Base-by-base conservation (phyloP, 495 filamentous ascomycete species). In the Penicillium salamii region DNA sequence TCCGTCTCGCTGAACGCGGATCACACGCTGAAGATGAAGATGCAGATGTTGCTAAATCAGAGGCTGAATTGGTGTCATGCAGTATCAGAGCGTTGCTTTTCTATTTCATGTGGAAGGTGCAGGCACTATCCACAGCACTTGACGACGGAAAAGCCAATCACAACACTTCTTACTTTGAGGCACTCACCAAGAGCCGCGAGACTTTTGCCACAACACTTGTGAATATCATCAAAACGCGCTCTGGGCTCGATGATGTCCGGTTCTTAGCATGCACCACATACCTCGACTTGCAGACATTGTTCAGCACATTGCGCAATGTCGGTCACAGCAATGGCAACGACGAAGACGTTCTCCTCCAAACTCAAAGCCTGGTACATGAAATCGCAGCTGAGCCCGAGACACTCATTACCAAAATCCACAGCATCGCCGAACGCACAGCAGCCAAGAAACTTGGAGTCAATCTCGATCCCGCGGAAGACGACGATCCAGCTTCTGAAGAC, bases 101-200 rank as follows among this genome's bases (percentile, higher is more conserved):
- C 71, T 97, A 96, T 70, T 93, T 96, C 66, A 88, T 95, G 84
- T 98, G 93, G 93, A 91, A 91, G 54, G 78, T 89, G 7, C 82
- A 83, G 37, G 64, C 65, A 32, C 53, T 79, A 28, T 59, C 65
- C 24, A 58, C 61, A n/a, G 59, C 67, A 14, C 34, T 77, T 35
- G 64, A 57, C 21, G 54, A 66, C 6, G 71, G 68, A 7, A 73
- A 69, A 34, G 64, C 69, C 8, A 53, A 48, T 58, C 95, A 51
- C 75, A 81, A 37, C 59, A 80, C 45, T 59, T 82, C 57, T 0
- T 75, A 72, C 28, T 76, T 76, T 38, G 72, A 72, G 52, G 55
- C 71, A 1, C 54, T 72, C 15, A 68, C 69, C 6, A 72, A 77
- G 38, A 66, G 69, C 32, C 75, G 71, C 3, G 65, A 76, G 28